Base-by-base conservation (phyloP, 257 asterid genomes). In the Solanum dulcamara region DNA sequence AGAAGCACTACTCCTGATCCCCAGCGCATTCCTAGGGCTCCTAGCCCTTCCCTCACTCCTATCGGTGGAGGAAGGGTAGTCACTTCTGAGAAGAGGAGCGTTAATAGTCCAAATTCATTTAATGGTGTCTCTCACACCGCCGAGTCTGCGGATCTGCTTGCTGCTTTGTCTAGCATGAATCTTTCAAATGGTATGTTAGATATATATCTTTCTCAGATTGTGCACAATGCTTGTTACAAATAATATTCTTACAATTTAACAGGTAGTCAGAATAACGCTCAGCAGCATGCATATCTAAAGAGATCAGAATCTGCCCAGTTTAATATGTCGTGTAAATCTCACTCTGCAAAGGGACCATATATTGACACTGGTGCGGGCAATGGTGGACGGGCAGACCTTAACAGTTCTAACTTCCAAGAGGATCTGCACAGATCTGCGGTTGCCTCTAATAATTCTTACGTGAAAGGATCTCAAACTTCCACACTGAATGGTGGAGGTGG, bases 1-100 rank as follows among this genome's bases (percentile, higher is more conserved):
- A 93, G 99, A 88, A 94, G 98, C 92, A 87, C 98, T 44, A 95
- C 99, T 22, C 99, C 99, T 28, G 99, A 97, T 90, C 91, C 98
- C 81, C 97, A 94, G 84, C 96, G 88, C 85, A 88, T 93, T 84
- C 92, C 95, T 37, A 91, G 97, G 89, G 98, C 92, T 85, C 98
- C 99, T 84, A 97, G 98, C 85, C 99, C 98, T 85, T 91, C 94
- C 87, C 97, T 94, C 59, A 91, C 94, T 60, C 97, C 99, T 84
- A 95, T 97, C 86, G 99, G 99, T 84, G 97, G 93, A 81, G 94
- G 94, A 85, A 92, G 98, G 86, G 55, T 60, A 15, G 91, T 75
- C 42, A 91, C 90, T 88, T 87, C 92, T 22, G 99, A 97, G 48
- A 97, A 91, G 90, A 89, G 94, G 81, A 92, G 72, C 81, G 59